A percentile compares a stretch with the other conserved stretches of the same genome.
These are phyloP conservation scores for Yamadazyma dendronema DNA, from an alignment of 1,139 yeast genomes.

Conservation along the genomic window DNA sequence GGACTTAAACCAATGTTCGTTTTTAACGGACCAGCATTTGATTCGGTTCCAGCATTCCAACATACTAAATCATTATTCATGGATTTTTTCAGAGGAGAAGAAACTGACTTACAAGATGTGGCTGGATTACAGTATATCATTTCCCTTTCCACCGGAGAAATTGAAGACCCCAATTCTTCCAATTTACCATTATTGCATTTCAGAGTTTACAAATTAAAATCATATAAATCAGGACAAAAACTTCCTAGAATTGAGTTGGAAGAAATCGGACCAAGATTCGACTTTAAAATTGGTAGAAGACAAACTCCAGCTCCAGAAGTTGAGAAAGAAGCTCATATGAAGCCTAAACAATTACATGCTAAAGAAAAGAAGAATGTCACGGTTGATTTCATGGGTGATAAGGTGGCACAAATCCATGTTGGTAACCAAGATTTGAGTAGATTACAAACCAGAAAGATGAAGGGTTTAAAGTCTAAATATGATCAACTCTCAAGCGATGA, in stretches of 20 bases:
- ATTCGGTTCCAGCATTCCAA: constrained; percentile 79
- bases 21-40: constrained; percentile 91
- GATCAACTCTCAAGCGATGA: constrained; percentile 68
- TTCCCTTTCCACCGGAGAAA: constrained; percentile 74
- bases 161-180: constrained; percentile 60
- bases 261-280: constrained; percentile 95
- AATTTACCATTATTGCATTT: constrained; percentile 76
- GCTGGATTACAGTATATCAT: constrained; percentile 93
- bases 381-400: constrained; percentile 90
- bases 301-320: constrained; percentile 83
- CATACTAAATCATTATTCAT: constrained; percentile 85
- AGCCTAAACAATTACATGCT: constrained; percentile 79
- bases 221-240: constrained; percentile 81
- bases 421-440: constrained; percentile 91
- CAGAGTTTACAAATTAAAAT: constrained; percentile 85
- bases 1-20: constrained; percentile 95
- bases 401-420: constrained; percentile 93
- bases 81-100: constrained; percentile 90
- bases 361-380: constrained; percentile 87
- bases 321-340: constrained; percentile 84
- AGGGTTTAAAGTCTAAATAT: constrained; percentile 85
- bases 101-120: constrained; percentile 82
- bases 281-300: constrained; percentile 87
- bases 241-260: constrained; percentile 92
- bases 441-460: constrained; percentile 96